Base-by-base conservation (phyloP, 495 filamentous ascomycete genomes). In the Rhizodiscina lignyota region DNA sequence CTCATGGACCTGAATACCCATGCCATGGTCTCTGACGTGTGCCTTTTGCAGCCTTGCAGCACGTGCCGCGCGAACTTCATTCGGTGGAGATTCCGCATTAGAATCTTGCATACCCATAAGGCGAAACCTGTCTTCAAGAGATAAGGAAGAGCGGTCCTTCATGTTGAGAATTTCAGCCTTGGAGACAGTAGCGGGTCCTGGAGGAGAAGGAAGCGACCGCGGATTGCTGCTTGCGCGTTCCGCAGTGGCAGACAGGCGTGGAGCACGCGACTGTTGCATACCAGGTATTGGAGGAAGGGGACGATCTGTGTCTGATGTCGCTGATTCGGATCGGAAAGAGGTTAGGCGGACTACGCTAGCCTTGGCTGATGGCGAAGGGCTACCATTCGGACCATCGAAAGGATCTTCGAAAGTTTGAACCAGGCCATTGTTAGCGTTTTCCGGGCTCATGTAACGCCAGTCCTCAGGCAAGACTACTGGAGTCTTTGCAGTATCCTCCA, bases 391-490 rank as follows among this genome's bases (percentile, higher is more conserved):
- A 29, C 64, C 68, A 11, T 62, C 67, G 46, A 83, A 93, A 0
- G 73, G 69, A 33, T 89, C 74, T 16, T 81, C 79, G 2, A 76
- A 63, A 32, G 61, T 48, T 33, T 64, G 60, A 19, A 56, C 62
- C 12, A 72, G 47, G 1, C 61, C 62, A 5, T 56, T 63, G 36
- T 78, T 62, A 3, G 63, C 65, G 6, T 48, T 42, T n/a, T 52
- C 48, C 2, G 79, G 75, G 40, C 66, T 77, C 67, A 79, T 78
- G 42, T 83, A 79, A 30, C 79, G 70, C 89, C 89, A 97, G 47
- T 94, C 84, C 44, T 94, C 91, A 2, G 89, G 89, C 31, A 91
- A 68, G 19, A 97, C 89, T 16, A 97, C 91, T 2, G 89, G 87
- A 0, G 91, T 94, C 60, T 94, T 93, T 44, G 92, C 84, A 15